Evolutionary conservation across 2,329 filamentous ascomycete species (phyloP).

Genomic region (Alternaria novae-zelandiae): DNA sequence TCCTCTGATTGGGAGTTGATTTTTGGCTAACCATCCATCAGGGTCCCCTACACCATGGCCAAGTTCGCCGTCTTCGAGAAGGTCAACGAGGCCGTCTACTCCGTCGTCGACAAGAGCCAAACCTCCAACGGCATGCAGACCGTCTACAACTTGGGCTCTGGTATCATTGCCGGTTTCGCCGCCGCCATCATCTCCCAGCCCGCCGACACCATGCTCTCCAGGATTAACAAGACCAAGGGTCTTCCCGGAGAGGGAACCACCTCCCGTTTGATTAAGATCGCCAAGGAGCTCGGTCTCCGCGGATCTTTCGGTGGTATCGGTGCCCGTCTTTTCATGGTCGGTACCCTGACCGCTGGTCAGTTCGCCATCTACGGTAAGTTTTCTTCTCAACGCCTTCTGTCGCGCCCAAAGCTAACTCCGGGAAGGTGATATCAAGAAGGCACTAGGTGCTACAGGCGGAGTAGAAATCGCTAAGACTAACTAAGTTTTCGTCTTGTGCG

Average conservation of each 20-base stretch:
- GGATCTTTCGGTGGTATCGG: constrained; percentile 83
- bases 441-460: constrained; percentile 73
- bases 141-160: constrained; percentile 81
- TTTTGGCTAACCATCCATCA: constrained; percentile 46
- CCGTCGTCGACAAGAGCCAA: constrained; percentile 71
- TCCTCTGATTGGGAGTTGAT: not conserved
- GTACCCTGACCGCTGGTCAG: constrained; percentile 68
- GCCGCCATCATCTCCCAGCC: constrained; percentile 87
- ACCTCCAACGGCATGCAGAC: constrained; percentile 75
- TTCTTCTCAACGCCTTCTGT: not conserved
- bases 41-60: constrained; percentile 91
- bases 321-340: constrained; percentile 73
- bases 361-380: constrained; percentile 78
- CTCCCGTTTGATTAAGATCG: constrained; percentile 85
- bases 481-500: constrained; percentile 3
- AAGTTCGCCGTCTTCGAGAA: constrained; percentile 96
- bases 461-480: constrained; percentile 42
- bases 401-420: not conserved
- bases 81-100: constrained; percentile 77
- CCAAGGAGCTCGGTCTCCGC: constrained; percentile 79
- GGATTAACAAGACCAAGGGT: constrained; percentile 96
- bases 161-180: constrained; percentile 85
- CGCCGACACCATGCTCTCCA: constrained; percentile 91
- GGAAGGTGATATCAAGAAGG: constrained; percentile 44
- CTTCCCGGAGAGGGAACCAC: constrained; percentile 83